phyloP scores from a whole-genome alignment of 1,284 basidiomycete genomes.

The Cutaneotrichosporon sp. region DNA sequence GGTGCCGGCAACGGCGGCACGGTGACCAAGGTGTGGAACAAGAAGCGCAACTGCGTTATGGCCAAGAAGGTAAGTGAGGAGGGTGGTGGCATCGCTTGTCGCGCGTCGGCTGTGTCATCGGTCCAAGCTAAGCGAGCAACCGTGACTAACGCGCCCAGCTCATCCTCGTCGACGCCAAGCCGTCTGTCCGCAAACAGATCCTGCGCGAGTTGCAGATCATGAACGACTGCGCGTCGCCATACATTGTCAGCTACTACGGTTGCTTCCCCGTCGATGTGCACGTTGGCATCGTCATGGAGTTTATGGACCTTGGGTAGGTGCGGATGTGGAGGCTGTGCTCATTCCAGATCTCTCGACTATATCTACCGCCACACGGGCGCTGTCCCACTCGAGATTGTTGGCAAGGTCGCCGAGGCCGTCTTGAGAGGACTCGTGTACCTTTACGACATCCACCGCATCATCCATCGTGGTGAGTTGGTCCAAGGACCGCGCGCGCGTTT shows the following conservation, averaged over 20 bases:
- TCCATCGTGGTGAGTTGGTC: slow-evolving; percentile 64
- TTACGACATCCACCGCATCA: slow-evolving; percentile 99
- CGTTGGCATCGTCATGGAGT: slow-evolving; percentile 99
- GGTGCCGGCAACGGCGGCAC: slow-evolving; percentile 98
- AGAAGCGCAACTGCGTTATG: slow-evolving; percentile 85
- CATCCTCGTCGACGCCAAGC: slow-evolving; percentile 96
- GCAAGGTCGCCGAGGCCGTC: slow-evolving; percentile 87
- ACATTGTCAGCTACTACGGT: slow-evolving; percentile 95
- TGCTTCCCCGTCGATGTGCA: slow-evolving; percentile 95
- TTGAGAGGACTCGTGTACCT: slow-evolving; percentile 91
- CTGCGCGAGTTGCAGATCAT: slow-evolving; percentile 96
- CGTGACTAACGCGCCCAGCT: slow-evolving; percentile 60
- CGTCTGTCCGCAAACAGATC: slow-evolving; percentile 96
- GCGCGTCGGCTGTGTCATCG: neutral
- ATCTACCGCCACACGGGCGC: slow-evolving; percentile 93
- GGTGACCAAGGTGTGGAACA: slow-evolving; percentile 90
- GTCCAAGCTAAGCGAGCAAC: neutral
- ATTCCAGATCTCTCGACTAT: slow-evolving; percentile 65
- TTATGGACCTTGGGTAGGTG: slow-evolving; percentile 67
- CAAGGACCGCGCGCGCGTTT: slow-evolving; percentile 56
- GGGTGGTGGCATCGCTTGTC: neutral
- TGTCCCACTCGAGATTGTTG: slow-evolving; percentile 84
- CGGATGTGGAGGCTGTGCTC: neutral
- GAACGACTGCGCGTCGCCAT: slow-evolving; percentile 90
- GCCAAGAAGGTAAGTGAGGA: slow-evolving; percentile 76